Evolutionary conservation across 371 early-diverging fungal species (phyloP), one percentile per base, ranked within the genome.

Genomic region (Syncephalastrum racemosum): DNA sequence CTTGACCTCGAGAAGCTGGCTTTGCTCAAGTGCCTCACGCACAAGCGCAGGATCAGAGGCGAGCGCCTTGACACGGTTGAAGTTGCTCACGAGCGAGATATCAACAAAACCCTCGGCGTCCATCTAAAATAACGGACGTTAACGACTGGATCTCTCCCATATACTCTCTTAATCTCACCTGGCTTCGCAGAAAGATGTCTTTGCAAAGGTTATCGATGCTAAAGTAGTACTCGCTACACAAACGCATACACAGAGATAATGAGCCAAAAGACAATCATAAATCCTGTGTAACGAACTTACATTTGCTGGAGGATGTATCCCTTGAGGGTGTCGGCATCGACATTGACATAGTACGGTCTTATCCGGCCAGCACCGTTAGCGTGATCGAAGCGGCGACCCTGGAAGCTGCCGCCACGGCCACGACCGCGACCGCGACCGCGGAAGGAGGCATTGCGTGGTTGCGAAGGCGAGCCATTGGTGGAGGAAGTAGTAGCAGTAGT

Each of bases 181-280:
- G 92, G 31, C 80, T 76, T 47, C 98, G 89, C 79, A 97, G 89
- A 70, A 83, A 96, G 14, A 94, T 75, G 66, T 97, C 98, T 53
- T 90, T 89, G 84, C 93, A 92, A 52, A 97, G 72, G 68, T 97
- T 97, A 50, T 95, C 95, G 50, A 93, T 84, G 56, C 94, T 94
- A 60, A 96, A 96, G 80, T 97, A 97, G 73, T 92, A 90, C 58
- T 92, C 92, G 68, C 56, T 56, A 46, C 22, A n/a, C 36, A 10
- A 0, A 31, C 10, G 8, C n/a, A n/a, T n/a, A 27, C 27, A 27
- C 6, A 3, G 27, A 27, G 27, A 27, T 0, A 5, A 31, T 31
- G 3, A 18, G 40, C 13, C 53, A 55, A 27, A 16, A 20, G 4
- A 1, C 15, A 16, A 4, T 54, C 46, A 36, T 27, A 31, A 42